phyloP scores from a whole-genome alignment of 176 grass and related monocot species.

The Lolium multiflorum region DNA sequence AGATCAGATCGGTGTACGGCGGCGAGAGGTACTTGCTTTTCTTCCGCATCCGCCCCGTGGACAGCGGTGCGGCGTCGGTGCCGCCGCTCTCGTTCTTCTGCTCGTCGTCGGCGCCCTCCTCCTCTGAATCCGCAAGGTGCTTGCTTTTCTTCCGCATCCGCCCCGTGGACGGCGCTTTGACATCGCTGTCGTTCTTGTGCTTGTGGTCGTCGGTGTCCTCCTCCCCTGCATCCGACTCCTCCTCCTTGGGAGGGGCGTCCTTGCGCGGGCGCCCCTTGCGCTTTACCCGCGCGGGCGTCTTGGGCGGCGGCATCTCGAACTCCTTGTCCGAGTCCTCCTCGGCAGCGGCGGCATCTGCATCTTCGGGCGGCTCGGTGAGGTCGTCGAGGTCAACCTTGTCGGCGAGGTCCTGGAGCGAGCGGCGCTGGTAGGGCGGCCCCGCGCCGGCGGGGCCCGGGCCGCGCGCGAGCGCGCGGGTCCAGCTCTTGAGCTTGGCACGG shows the following conservation, averaged over 20 bases:
- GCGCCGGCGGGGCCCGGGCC: constrained; percentile 51
- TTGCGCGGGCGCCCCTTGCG: background rate
- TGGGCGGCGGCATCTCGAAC: background rate
- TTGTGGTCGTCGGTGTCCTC: background rate
- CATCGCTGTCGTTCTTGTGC: too few relatives aligned
- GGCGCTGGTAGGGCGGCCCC: constrained; percentile 46
- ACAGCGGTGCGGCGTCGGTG: background rate
- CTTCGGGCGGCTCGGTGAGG: constrained; percentile 58
- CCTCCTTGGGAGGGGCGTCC: background rate
- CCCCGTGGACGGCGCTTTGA: background rate
- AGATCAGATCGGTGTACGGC: constrained; percentile 58
- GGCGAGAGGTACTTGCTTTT: constrained; percentile 88
- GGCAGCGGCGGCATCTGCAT: constrained; percentile 29
- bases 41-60: constrained; percentile 65
- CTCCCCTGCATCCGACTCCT: background rate
- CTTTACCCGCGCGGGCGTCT: constrained; percentile 26
- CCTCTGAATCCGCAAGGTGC: background rate
- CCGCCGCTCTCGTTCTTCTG: background rate
- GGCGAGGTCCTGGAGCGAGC: constrained; percentile 45
- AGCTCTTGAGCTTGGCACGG: constrained; percentile 55
- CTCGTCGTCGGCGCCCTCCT: background rate
- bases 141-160: background rate
- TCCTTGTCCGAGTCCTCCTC: background rate
- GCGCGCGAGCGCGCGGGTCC: constrained; percentile 51
- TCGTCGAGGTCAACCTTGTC: constrained; percentile 91